Evolutionary conservation across 2,329 filamentous ascomycete species (phyloP), one percentile per base, ranked within the genome.

Genomic region (Thermomyces lanuginosus): DNA sequence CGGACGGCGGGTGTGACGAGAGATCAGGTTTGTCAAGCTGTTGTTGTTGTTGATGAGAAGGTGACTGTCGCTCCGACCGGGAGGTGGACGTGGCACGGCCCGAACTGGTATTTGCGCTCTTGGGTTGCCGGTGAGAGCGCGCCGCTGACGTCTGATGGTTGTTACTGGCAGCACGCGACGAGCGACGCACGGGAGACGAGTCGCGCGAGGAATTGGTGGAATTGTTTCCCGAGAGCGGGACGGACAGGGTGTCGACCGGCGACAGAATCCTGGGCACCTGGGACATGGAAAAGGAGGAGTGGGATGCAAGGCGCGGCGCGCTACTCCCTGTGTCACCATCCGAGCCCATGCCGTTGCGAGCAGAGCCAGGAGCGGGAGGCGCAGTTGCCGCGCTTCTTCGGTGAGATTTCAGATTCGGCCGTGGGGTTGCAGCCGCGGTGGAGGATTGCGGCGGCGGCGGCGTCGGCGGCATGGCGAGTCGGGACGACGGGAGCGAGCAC

Each of bases 11-110:
- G 17, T 73, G 65, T 25, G 61, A 53, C 22, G 69, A 67, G 18
- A 86, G 58, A 27, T 69, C 65, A 5, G 80, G 76, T 25, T 72
- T 76, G 37, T 62, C 72, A 18, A 72, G 60, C 19, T 76, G 66
- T 32, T 72, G 68, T 46, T 73, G 69, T 49, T 76, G 67, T 31
- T 73, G 61, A 11, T 73, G 61, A 13, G 71, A 64, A 14, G 72
- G 64, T 26, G 72, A 71, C 7, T 26, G 24, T 6, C 23, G 23
- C 18, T 72, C 65, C 29, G 66, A 59, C 17, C 31, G 24, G 11
- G 31, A 26, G 7, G 30, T 32, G 30, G 46, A 45, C 11, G 42
- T 38, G 27, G 43, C 36, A 21, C 75, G 66, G 29, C 64, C 60
- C 11, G 75, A 72, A 40, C 72, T 79, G 32, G 64, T 56, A 30